Percentiles rank a stretch among this genome's conserved stretches.
phyloP scores from a whole-genome alignment of 345 rosid species.

The Sonneratia caseolaris region DNA sequence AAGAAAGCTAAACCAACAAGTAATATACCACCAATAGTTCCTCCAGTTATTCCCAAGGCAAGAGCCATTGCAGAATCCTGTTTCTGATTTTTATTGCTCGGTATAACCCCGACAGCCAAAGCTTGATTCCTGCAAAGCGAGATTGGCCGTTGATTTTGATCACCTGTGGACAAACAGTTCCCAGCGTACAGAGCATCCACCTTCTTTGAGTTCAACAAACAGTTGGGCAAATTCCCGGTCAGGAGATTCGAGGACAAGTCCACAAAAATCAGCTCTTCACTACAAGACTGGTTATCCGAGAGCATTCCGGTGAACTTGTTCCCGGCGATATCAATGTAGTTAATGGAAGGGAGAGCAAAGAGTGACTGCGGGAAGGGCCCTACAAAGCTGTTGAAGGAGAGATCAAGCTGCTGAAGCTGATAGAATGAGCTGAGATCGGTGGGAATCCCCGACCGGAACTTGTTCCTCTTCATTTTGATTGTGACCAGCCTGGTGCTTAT shows the following conservation, averaged over 20 bases:
- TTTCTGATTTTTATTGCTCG: constrained; percentile 30
- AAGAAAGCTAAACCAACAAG: constrained; percentile 42
- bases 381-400: constrained; percentile 64
- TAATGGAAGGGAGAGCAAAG: constrained; percentile 58
- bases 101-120: constrained; percentile 78
- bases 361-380: constrained; percentile 66
- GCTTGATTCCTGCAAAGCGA: constrained; percentile 76
- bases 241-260: constrained; percentile 82
- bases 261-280: constrained; percentile 38
- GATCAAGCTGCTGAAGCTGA: constrained; percentile 74
- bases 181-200: constrained; percentile 36
- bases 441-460: constrained; percentile 70
- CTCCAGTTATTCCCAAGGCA: constrained; percentile 46
- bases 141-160: constrained; percentile 51
- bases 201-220: constrained; percentile 38
- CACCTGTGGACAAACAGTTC: constrained; percentile 50
- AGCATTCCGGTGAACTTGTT: constrained; percentile 87
- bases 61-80: constrained; percentile 27
- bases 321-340: constrained; percentile 54
- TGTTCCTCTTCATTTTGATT: constrained; percentile 68
- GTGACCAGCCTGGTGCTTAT: constrained; percentile 61
- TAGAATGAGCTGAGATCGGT: constrained; percentile 42
- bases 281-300: constrained; percentile 60
- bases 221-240: constrained; percentile 62
- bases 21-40: constrained; percentile 45